Conservation (phyloP, 768 basidiomycete species). For the Rhodotorula sphaerocarpa region DNA sequence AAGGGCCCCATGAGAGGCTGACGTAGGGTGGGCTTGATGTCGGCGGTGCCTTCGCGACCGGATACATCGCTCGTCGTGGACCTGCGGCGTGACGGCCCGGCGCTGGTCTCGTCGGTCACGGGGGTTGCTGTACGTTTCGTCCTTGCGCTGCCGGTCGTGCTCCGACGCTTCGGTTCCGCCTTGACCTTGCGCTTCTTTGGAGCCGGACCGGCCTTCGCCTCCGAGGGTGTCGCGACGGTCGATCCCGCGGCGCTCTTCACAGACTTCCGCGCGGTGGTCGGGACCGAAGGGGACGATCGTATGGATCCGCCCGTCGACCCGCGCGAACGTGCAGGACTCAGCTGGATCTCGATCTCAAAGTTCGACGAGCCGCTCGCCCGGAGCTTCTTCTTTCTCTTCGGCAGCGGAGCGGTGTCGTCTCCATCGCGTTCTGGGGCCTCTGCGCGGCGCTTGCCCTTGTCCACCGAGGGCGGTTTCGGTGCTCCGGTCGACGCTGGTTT, state of each 20-base stretch:
- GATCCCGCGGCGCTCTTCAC: too few species aligned
- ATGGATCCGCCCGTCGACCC: too few species aligned
- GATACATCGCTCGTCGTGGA: too few species aligned
- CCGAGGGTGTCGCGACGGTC: too few species aligned
- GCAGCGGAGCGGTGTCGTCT: too few species aligned
- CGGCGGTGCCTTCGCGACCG: constrained; percentile 4
- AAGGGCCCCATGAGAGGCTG: constrained; percentile 17
- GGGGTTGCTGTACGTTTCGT: not conserved
- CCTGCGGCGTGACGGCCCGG: too few species aligned
- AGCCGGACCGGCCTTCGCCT: not conserved
- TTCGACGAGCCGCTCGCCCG: too few species aligned
- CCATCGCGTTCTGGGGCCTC: too few species aligned
- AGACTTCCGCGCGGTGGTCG: too few species aligned
- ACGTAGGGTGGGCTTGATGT: not conserved
- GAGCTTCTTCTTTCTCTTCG: constrained; percentile 5
- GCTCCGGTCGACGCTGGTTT: not conserved
- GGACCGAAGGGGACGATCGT: too few species aligned
- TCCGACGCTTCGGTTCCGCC: not conserved
- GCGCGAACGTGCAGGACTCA: too few species aligned
- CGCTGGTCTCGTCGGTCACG: too few species aligned
- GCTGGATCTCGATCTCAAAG: not conserved
- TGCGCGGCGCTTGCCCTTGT: not conserved
- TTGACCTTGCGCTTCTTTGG: not conserved
- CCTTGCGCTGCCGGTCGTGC: not conserved
- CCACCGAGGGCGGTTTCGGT: not conserved